Evolutionary conservation across 306 rosid species (phyloP), one percentile per base, ranked within the genome.

Genomic region (Casuarina cunninghamiana): DNA sequence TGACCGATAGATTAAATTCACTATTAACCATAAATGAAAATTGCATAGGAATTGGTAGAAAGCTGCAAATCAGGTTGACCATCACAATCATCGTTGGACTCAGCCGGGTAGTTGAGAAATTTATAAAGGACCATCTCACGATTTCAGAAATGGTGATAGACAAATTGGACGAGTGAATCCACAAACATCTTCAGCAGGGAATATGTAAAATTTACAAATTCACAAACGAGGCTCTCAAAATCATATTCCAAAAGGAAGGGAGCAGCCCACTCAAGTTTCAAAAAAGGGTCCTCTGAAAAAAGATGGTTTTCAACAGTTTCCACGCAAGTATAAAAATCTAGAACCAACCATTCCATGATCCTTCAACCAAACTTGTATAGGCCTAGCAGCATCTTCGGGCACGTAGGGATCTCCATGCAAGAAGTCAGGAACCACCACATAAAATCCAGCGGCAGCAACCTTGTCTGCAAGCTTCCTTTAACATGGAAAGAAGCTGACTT

Each of bases 401-500:
- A 37, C 73, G 69, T 3, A 90, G 49, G 97, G 97, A 5, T 94
- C 97, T 16, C 90, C 92, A 53, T 88, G 39, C 0, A 91, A 73
- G 86, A 91, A 87, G 79, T 93, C 96, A 44, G 97, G 92, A 78
- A 88, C 94, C 74, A 78, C 91, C 72, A 90, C 97, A 80, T 82
- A 86, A 86, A 85, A 94, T 55, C 98, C 97, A 72, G 88, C 86
- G 73, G 91, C 89, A 41, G 94, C 91, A 83, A 87, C 75, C 80
- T 91, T 91, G 84, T 91, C 96, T 6, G 96, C 98, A 45, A 94
- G 88, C 82, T 90, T 90, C 93, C 98, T 91, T 73, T 75, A 79
- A 9, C 69, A 50, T 26, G 73, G 26, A 78, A 82, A 77, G 77
- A 54, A 74, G 26, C 41, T 37, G 49, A 69, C 55, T 49, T 78